phyloP scores from a whole-genome alignment of 2,329 filamentous ascomycete species.

The Ophiocordyceps camponoti-floridani region DNA sequence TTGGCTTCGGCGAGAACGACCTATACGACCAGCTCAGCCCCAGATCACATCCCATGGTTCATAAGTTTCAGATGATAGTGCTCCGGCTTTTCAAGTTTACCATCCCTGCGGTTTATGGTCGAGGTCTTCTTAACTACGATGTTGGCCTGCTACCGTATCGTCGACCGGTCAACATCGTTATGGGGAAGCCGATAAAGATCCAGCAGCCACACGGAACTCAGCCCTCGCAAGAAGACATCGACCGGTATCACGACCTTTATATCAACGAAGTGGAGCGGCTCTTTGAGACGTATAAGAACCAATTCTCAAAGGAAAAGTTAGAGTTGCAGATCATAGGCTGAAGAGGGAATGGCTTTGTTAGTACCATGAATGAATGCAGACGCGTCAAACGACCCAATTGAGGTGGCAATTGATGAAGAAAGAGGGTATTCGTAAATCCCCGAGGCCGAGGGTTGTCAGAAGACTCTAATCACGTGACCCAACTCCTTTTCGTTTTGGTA shows the following conservation, averaged over 20 bases:
- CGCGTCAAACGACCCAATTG: no score
- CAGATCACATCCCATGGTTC: constrained; percentile 58
- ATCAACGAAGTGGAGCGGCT: constrained; percentile 54
- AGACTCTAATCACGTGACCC: not conserved
- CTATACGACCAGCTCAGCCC: constrained; percentile 80
- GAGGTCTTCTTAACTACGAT: constrained; percentile 95
- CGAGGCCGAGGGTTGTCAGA: not conserved
- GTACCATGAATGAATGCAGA: not conserved
- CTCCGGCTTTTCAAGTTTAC: constrained; percentile 87
- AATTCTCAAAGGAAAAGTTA: constrained; percentile 45
- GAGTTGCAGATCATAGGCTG: constrained; percentile 44
- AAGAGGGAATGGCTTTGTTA: constrained; percentile 10
- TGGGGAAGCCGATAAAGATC: constrained; percentile 65
- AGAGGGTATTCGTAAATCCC: no score
- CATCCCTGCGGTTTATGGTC: constrained; percentile 72
- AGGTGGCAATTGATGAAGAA: no score
- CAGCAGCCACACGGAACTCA: constrained; percentile 33
- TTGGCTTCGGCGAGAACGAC: constrained; percentile 91
- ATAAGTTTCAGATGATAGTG: constrained; percentile 64
- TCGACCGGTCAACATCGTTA: constrained; percentile 71
- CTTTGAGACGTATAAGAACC: constrained; percentile 65
- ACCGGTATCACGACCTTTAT: constrained; percentile 65
- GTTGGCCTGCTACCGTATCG: constrained; percentile 92
- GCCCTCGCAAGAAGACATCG: constrained; percentile 58
- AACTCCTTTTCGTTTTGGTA: no score